Conservation (phyloP, 768 basidiomycete genomes). For the Auriscalpium microsporum region DNA sequence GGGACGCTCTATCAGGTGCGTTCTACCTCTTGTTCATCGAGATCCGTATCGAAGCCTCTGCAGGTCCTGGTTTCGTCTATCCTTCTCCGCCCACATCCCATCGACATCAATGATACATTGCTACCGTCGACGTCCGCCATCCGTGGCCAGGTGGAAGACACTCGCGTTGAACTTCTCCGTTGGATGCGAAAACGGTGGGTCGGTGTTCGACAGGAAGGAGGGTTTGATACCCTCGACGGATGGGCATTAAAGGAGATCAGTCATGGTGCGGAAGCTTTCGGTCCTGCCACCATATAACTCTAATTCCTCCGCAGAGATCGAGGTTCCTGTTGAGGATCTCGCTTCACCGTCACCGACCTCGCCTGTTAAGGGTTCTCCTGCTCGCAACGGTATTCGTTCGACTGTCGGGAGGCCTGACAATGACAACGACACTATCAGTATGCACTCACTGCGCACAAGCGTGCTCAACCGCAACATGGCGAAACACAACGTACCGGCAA, state of each 20-base stretch:
- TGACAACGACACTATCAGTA: constrained; percentile 33
- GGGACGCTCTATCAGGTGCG: constrained; percentile 69
- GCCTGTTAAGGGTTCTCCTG: constrained; percentile 11
- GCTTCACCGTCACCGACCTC: constrained; percentile 30
- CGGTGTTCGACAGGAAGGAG: constrained; percentile 62
- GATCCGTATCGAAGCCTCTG: not conserved
- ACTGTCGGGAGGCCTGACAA: constrained; percentile 17
- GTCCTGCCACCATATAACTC: not conserved
- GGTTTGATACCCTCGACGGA: constrained; percentile 73
- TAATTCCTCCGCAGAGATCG: constrained; percentile 48
- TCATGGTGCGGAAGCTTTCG: constrained; percentile 42
- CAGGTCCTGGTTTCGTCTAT: constrained; percentile 69
- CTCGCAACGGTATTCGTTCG: constrained; percentile 16
- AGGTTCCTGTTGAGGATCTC: constrained; percentile 70
- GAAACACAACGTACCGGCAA: constrained; percentile 17
- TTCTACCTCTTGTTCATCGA: not conserved
- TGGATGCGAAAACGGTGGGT: constrained; percentile 81
- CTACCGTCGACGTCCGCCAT: constrained; percentile 63
- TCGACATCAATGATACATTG: constrained; percentile 50
- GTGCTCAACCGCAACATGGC: constrained; percentile 28
- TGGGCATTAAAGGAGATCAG: constrained; percentile 89
- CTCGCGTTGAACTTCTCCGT: constrained; percentile 52
- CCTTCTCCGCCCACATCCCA: constrained; percentile 57
- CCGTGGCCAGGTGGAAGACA: constrained; percentile 65
- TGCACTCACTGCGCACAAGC: constrained; percentile 40